Evolutionary conservation across 1,284 basidiomycete genomes (phyloP), one percentile per base, ranked within the genome.

Genomic region (Heterobasidion annosum): DNA sequence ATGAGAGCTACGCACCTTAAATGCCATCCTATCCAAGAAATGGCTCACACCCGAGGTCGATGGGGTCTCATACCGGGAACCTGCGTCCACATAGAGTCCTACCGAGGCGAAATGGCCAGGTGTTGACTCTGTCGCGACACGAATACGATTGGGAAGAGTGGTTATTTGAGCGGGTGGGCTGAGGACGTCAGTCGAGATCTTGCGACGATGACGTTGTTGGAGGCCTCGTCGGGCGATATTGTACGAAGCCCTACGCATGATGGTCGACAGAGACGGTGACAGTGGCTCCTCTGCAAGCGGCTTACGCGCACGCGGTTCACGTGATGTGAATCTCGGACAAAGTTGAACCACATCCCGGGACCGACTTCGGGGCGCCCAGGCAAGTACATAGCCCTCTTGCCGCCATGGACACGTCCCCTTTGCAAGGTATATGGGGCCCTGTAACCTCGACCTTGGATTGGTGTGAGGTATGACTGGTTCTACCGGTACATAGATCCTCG

Each of bases 71-170:
- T 90, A 96, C n/a, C 96, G 80, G 40, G 91, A 87, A 19, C 97
- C 96, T 4, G 93, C 92, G 67, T 98, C 93, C 60, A 98, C 79
- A 64, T 95, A 98, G 37, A 99, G 81, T 15, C 95, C 96, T 1
- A 97, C 81, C 1, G 94, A 89, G 51, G 94, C 90, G 69, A 99
- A 98, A 71, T 99, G 94, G 8, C 94, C 93, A 0, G 94, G 94
- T 1, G 89, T 89, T 1, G 80, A 76, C 70, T 98, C 93, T 10
- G 94, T 97, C 13, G 92, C 93, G 50, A 99, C 93, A 58, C 93
- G 79, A 52, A 98, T 81, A 68, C 88, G 90, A 72, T 98, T 98
- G 3, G 93, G 85, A 1, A 99, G 78, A 0, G 91, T 95, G 0
- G 95, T 95, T 46, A 96, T 76, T 59, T 81, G 77, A 16, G 73